Percentiles rank a stretch among this genome's conserved stretches.
Conservation (phyloP, 2,329 filamentous ascomycete genomes). For the Pseudocercospora cruenta region DNA sequence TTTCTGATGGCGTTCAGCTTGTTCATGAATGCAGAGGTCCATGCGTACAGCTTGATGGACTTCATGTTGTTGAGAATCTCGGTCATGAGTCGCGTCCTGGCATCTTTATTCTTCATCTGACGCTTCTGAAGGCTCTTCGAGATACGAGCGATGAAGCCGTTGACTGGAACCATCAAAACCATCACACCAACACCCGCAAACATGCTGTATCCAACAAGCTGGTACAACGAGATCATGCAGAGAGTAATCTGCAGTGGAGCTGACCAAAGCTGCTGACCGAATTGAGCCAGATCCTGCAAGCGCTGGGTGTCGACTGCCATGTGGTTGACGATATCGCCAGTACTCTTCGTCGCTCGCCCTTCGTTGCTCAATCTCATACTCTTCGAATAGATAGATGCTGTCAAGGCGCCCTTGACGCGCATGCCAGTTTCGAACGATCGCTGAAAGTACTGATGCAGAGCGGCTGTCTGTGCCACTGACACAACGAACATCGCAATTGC, state of each 20-base stretch:
- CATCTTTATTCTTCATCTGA: conserved; percentile 99
- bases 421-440: conserved; percentile 92
- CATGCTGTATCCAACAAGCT: conserved; percentile 94
- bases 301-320: conserved; percentile 99
- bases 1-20: conserved; percentile 96
- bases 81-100: conserved; percentile 88
- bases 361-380: conserved; percentile 89
- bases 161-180: conserved; percentile 96
- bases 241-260: conserved; percentile 94
- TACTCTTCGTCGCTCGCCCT: conserved; percentile 83
- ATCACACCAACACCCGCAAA: conserved; percentile 92
- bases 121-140: conserved; percentile 95
- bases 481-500: conserved; percentile 89
- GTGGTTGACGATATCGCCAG: conserved; percentile 97
- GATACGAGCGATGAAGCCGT: conserved; percentile 85
- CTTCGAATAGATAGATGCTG: conserved; percentile 90
- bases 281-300: conserved; percentile 91
- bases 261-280: conserved; percentile 93
- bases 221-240: conserved; percentile 94
- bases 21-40: conserved; percentile 96
- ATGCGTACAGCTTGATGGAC: conserved; percentile 96
- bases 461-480: conserved; percentile 82
- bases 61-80: conserved; percentile 99
- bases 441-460: conserved; percentile 97
- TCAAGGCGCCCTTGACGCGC: conserved; percentile 90